These are phyloP conservation scores for Pseudogymnoascus sp. DNA, from an alignment of 2,329 filamentous ascomycete species.

Conservation along the genomic window DNA sequence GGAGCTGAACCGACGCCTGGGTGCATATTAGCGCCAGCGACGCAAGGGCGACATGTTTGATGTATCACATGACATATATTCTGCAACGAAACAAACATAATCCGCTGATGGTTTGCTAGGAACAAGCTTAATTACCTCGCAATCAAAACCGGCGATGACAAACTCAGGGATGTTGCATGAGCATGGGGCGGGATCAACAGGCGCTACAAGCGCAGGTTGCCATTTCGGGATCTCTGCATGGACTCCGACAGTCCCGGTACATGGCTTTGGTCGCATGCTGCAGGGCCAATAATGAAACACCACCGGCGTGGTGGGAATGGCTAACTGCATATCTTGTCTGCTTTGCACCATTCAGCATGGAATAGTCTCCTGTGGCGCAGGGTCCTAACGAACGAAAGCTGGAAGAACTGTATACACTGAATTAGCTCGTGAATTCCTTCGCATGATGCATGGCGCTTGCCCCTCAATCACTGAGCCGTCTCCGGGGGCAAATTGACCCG, in stretches of 20 bases:
- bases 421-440: background rate
- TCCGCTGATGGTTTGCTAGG: background rate
- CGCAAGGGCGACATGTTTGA: background rate
- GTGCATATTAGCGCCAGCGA: background rate
- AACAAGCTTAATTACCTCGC: background rate
- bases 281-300: background rate
- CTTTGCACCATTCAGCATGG: background rate
- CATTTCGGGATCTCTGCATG: background rate
- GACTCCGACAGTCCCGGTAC: background rate
- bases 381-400: background rate
- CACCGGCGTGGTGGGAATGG: background rate
- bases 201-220: constrained; percentile 5
- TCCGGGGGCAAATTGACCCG: background rate
- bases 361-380: background rate
- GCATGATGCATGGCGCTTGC: background rate
- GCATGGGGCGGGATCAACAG: background rate
- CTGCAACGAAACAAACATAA: background rate
- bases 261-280: background rate
- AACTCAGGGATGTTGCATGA: background rate
- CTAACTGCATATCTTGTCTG: background rate
- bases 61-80: background rate
- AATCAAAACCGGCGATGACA: background rate
- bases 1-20: background rate
- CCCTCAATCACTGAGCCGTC: background rate
- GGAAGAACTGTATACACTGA: background rate